phyloP scores from a whole-genome alignment of 805 yeast genomes.

The Candida jianshihensis region DNA sequence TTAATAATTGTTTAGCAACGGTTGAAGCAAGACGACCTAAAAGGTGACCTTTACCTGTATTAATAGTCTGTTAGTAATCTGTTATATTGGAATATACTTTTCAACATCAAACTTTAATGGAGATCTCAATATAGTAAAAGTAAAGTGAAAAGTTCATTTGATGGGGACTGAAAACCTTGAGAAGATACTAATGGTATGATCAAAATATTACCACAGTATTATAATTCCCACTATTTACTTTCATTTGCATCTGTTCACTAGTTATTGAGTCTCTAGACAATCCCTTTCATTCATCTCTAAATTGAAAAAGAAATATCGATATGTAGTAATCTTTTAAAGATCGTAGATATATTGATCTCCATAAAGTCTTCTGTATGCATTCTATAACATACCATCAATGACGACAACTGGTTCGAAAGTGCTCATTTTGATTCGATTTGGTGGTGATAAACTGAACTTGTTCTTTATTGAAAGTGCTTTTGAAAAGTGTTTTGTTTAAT shows the following conservation, averaged over 20 bases:
- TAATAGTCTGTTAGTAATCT: slow-evolving; percentile 15
- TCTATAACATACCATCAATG: slow-evolving; percentile 76
- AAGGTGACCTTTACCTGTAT: slow-evolving; percentile 90
- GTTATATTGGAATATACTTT: neutral
- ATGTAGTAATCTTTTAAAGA: neutral
- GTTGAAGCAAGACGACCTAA: slow-evolving; percentile 99
- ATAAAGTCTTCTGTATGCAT: neutral
- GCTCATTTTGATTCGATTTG: slow-evolving; percentile 27
- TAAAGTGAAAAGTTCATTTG: no score
- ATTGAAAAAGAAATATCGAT: neutral
- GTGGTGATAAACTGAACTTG: neutral
- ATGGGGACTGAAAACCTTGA: no score
- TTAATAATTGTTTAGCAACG: slow-evolving; percentile 96
- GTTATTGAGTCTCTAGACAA: no score
- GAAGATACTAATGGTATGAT: no score
- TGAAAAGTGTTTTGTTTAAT: slow-evolving; percentile 1
- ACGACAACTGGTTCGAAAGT: slow-evolving; percentile 96
- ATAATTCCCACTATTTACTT: no score
- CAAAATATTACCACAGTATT: no score
- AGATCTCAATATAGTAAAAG: neutral
- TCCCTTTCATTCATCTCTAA: neutral
- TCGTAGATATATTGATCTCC: slow-evolving; percentile 1
- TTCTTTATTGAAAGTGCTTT: neutral
- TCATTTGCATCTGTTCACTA: no score
- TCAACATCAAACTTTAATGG: neutral